These are phyloP conservation scores for Picea sitchensis DNA, from an alignment of 75 land plant genomes.

Conservation along the genomic window DNA sequence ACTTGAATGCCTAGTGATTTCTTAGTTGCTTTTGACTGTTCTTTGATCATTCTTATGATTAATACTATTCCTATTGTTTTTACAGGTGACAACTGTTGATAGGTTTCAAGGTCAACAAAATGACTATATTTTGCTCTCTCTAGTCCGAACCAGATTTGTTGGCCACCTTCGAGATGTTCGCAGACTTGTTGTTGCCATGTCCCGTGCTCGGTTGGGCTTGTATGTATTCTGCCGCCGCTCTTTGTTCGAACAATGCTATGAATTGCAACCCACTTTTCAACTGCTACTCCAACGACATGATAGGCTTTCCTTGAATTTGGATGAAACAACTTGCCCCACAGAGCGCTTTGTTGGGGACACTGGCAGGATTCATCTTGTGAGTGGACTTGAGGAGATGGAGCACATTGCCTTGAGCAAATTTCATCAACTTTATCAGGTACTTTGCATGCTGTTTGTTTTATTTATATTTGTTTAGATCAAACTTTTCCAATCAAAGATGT, in stretches of 20 bases:
- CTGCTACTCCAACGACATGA: slow-evolving; percentile 82
- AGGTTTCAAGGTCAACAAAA: slow-evolving; percentile 99
- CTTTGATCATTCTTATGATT: background rate
- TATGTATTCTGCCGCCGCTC: slow-evolving; percentile 91
- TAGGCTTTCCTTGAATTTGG: slow-evolving; percentile 60
- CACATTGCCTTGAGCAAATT: slow-evolving; percentile 40
- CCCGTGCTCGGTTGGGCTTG: slow-evolving; percentile 93
- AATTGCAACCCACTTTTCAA: slow-evolving; percentile 91
- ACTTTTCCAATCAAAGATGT: background rate
- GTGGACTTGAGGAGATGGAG: slow-evolving; percentile 77
- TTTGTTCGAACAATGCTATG: slow-evolving; percentile 96
- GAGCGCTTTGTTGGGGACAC: slow-evolving; percentile 61
- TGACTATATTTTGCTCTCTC: slow-evolving; percentile 87
- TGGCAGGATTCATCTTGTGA: slow-evolving; percentile 47
- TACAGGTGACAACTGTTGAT: slow-evolving; percentile 90
- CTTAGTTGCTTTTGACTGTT: background rate
- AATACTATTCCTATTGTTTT: background rate
- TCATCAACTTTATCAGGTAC: slow-evolving; percentile 51
- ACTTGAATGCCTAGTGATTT: background rate
- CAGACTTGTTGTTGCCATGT: slow-evolving; percentile 96
- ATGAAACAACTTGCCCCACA: slow-evolving; percentile 52
- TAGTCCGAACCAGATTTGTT: slow-evolving; percentile 91
- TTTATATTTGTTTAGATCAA: background rate
- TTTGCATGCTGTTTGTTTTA: background rate
- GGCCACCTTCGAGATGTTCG: slow-evolving; percentile 98